Base-by-base conservation (phyloP, 352 stramenopile genomes). In the Thalassiosira ordinaria region DNA sequence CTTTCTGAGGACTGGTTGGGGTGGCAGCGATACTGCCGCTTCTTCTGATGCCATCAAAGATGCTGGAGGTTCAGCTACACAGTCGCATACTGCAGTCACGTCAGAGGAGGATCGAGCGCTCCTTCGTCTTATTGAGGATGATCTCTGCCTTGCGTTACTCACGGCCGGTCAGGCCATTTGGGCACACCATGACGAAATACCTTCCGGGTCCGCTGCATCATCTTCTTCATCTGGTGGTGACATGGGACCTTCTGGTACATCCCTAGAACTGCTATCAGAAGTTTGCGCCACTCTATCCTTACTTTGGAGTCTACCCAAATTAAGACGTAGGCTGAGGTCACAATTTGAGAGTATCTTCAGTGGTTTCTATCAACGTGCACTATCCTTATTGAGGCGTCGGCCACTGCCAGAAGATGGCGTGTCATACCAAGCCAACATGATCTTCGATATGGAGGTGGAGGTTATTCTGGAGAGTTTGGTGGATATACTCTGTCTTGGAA, bases 381-480 rank as follows among this genome's bases (percentile, higher is more conserved):
- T 94, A 24, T 87, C 82, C 13, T 68, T 94, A 13, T 61, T 94
- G 22, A 72, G 89, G n/a, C 80, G 82, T 39, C 75, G 83, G 8
- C 46, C 59, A 20, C 37, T 84, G 35, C 85, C 89, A 16, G 57
- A 62, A 14, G 83, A 92, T 80, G 84, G 72, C 13, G 24, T 75
- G 18, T 64, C 59, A n/a, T 94, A 89, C 61, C 77, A 92, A 69
- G 75, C 85, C 11, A 92, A 94, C 75, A 44, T 89, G 18, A 62
- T 84, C 55, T 94, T 94, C 77, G 89, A 94, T 80, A 78, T 86
- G 16, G 79, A 88, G 56, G 74, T 85, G 0, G 89, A 94, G 82
- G 82, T 94, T 35, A 93, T 94, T 74, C 71, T 94, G 13, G 89
- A 94, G 74, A 91, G 83, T 20, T 76, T 94, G 37, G 87, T 92